phyloP scores from a whole-genome alignment of 441 rosid species.

The Hura crepitans region DNA sequence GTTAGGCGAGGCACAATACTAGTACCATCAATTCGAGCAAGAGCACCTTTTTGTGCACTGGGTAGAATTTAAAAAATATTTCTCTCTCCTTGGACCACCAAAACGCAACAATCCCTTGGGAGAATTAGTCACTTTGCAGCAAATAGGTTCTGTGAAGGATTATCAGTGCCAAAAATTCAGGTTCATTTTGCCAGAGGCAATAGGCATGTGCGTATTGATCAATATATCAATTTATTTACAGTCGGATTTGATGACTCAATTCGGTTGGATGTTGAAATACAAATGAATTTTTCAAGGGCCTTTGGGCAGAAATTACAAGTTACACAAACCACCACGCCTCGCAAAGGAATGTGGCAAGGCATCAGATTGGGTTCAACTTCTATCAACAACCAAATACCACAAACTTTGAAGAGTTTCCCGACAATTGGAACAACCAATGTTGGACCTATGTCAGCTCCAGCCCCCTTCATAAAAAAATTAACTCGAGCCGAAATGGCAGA shows the following conservation, averaged over 20 bases:
- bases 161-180: not conserved
- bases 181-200: not conserved
- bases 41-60: not conserved
- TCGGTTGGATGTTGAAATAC: not conserved
- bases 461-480: not conserved
- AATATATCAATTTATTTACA: not conserved
- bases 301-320: not conserved
- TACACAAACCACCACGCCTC: not conserved
- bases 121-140: not conserved
- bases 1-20: not conserved
- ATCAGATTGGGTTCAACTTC: too few relatives aligned
- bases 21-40: not conserved
- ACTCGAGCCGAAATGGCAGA: not conserved
- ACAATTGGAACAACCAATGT: not conserved
- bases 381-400: too few relatives aligned
- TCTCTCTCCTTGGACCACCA: not conserved
- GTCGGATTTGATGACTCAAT: not conserved
- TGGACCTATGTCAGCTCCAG: not conserved
- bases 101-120: not conserved
- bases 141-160: not conserved
- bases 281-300: not conserved
- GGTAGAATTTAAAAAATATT: not conserved
- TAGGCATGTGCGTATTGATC: not conserved
- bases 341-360: not conserved
- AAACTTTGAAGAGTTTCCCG: not conserved